Evolutionary conservation across 805 yeast species (phyloP).

Genomic region (Candida berthetii): DNA sequence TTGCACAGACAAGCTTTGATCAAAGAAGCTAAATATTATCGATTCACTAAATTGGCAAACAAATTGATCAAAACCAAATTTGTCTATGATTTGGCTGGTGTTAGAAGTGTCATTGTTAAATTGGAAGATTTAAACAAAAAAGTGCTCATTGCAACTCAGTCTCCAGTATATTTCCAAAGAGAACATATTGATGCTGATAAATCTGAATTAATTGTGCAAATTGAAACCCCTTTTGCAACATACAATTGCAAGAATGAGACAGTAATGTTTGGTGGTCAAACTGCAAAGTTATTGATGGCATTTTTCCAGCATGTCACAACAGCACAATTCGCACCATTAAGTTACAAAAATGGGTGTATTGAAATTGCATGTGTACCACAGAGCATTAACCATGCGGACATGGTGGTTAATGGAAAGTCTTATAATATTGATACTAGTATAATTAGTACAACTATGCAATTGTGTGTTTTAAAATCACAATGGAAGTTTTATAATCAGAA

Average conservation of each 20-base stretch:
- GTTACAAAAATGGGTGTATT: too few species aligned
- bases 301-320: too few species aligned
- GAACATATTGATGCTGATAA: background rate
- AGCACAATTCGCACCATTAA: too few species aligned
- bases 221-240: background rate
- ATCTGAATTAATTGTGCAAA: background rate
- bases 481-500: background rate
- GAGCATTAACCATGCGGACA: background rate
- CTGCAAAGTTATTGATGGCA: background rate
- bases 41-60: slow-evolving; percentile 73
- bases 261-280: background rate
- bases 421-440: background rate
- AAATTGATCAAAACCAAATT: slow-evolving; percentile 48
- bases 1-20: slow-evolving; percentile 51
- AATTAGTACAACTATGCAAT: background rate
- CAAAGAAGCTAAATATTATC: slow-evolving; percentile 70
- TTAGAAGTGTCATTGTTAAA: slow-evolving; percentile 46
- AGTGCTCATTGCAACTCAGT: background rate
- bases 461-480: background rate
- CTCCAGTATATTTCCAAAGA: background rate
- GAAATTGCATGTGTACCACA: background rate
- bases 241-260: background rate
- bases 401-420: background rate
- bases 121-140: slow-evolving; percentile 4
- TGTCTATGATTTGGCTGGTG: slow-evolving; percentile 37